These are phyloP conservation scores for Alternaria sp. DNA, from an alignment of 2,329 filamentous ascomycete genomes.

Conservation along the genomic window DNA sequence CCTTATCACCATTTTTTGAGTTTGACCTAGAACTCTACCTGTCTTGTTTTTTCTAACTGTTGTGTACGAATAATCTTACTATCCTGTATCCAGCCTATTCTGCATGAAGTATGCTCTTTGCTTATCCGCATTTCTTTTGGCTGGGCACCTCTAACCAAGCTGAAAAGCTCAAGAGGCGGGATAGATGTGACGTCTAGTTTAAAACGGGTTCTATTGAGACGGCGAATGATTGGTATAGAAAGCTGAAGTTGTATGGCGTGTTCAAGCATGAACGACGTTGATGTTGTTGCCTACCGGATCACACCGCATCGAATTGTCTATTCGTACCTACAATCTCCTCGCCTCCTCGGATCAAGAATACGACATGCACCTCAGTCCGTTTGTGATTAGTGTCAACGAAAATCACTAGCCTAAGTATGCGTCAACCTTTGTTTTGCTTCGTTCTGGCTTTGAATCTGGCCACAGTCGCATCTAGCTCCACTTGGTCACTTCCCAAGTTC, in stretches of 20 bases:
- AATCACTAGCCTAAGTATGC: neutral
- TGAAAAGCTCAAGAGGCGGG: neutral
- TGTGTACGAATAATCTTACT: neutral
- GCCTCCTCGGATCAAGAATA: neutral
- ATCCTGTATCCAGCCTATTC: neutral
- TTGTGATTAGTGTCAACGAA: neutral
- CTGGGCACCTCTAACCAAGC: neutral
- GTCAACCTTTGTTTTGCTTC: neutral
- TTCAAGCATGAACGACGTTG: neutral
- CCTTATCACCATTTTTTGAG: neutral
- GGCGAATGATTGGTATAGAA: neutral
- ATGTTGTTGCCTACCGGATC: too few species aligned
- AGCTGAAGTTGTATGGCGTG: neutral
- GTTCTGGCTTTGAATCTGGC: neutral
- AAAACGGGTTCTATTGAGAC: neutral
- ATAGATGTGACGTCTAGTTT: neutral
- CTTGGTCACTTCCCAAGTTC: neutral
- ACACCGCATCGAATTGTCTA: neutral
- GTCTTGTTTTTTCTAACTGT: neutral
- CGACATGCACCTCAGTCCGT: neutral
- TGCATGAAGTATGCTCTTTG: neutral
- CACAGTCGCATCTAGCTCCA: neutral
- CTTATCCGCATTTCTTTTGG: slow-evolving; percentile 1
- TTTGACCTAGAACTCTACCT: neutral
- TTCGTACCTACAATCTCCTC: neutral